Percentiles rank a stretch among this genome's conserved stretches.
These are phyloP conservation scores for Fusarium palustre DNA, from an alignment of 2,329 filamentous ascomycete genomes.

Conservation along the genomic window DNA sequence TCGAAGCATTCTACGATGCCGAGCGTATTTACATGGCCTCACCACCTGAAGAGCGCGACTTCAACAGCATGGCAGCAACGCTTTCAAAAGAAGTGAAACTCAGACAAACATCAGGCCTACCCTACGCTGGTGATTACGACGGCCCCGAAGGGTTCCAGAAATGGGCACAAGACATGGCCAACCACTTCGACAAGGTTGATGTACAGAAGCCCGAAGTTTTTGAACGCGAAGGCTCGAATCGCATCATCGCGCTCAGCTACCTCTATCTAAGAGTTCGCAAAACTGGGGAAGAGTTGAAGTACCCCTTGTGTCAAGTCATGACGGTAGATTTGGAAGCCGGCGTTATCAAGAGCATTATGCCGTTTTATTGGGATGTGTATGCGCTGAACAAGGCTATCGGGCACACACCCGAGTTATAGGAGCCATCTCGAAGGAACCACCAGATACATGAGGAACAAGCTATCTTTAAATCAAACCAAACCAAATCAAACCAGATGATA, in stretches of 20 bases:
- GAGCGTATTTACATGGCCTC: conserved; percentile 52
- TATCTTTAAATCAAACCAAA: background rate
- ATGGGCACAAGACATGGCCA: conserved; percentile 49
- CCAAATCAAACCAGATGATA: too few species aligned
- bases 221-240: conserved; percentile 46
- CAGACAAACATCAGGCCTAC: conserved; percentile 51
- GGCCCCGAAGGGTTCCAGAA: conserved; percentile 50
- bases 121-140: conserved; percentile 49
- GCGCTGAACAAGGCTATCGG: conserved; percentile 40
- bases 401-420: conserved; percentile 16
- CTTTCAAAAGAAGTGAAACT: conserved; percentile 46
- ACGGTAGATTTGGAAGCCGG: conserved; percentile 51
- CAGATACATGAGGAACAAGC: background rate
- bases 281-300: conserved; percentile 47
- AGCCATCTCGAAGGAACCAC: background rate
- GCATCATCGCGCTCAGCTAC: conserved; percentile 46
- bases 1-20: conserved; percentile 52
- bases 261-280: conserved; percentile 48
- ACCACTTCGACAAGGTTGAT: conserved; percentile 45
- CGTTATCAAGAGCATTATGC: conserved; percentile 47
- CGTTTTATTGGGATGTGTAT: conserved; percentile 54
- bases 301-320: conserved; percentile 49
- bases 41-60: conserved; percentile 47
- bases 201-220: conserved; percentile 50
- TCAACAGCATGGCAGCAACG: conserved; percentile 46